Conservation (phyloP, 2,329 filamentous ascomycete genomes). For the Gyromitra esculenta region DNA sequence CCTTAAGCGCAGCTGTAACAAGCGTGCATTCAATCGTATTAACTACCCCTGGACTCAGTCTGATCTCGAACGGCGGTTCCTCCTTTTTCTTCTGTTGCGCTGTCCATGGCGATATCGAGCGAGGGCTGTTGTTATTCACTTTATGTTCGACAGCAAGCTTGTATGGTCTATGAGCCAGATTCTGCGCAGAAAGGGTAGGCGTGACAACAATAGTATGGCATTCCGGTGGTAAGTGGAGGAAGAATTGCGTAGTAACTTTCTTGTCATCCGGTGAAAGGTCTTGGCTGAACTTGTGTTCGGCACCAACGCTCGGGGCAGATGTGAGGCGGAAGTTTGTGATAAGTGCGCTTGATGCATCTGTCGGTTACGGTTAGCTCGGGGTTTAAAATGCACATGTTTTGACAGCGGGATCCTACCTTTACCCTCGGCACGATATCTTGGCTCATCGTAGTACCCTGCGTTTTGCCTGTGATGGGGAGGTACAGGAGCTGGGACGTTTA, state of each 20-base stretch:
- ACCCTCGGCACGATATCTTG: conserved; percentile 51
- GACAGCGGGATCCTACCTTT: conserved; percentile 44
- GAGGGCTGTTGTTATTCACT: conserved; percentile 32
- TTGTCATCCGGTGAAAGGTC: conserved; percentile 43
- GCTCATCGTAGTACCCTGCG: conserved; percentile 47
- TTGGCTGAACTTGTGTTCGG: conserved; percentile 33
- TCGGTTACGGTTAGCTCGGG: conserved; percentile 1
- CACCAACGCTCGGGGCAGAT: conserved; percentile 29
- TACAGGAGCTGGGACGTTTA: conserved; percentile 39
- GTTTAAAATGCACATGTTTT: neutral
- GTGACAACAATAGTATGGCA: conserved; percentile 45
- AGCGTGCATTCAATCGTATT: conserved; percentile 53
- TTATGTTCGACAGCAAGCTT: conserved; percentile 45
- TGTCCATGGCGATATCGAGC: conserved; percentile 26
- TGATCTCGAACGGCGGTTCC: conserved; percentile 47
- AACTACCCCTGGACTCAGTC: conserved; percentile 46
- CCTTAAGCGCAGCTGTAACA: conserved; percentile 44
- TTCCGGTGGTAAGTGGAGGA: conserved; percentile 48
- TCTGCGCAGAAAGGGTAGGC: conserved; percentile 45
- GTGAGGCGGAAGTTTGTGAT: conserved; percentile 45
- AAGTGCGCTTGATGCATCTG: conserved; percentile 49
- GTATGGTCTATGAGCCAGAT: conserved; percentile 39
- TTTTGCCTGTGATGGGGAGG: conserved; percentile 33
- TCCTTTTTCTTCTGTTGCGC: conserved; percentile 45
- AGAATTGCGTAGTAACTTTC: conserved; percentile 52